Conservation (phyloP, 108 stramenopile genomes). For the Ochromonas danica region DNA sequence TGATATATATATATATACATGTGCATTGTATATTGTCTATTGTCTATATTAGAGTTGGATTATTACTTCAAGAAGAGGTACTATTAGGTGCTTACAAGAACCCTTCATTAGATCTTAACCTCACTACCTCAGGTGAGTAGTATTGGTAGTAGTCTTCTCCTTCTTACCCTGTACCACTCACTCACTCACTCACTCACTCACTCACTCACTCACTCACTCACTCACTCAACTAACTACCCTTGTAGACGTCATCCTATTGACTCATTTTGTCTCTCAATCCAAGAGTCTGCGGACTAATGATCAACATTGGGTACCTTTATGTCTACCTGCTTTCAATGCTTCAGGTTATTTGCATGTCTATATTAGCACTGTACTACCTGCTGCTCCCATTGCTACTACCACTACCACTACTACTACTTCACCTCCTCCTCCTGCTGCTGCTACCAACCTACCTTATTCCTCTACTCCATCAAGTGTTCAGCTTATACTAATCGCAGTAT, state of each 20-base stretch:
- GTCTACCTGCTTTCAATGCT: slow-evolving; percentile 28
- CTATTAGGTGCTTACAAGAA: background rate
- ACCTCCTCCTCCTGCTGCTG: background rate
- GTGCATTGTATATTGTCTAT: background rate
- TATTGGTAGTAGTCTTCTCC: no score
- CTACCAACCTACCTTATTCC: background rate
- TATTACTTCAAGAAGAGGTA: background rate
- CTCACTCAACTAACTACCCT: no score
- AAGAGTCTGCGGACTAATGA: background rate
- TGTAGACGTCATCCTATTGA: background rate
- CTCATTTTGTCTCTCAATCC: slow-evolving; percentile 18
- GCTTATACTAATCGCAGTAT: background rate
- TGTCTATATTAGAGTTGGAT: background rate
- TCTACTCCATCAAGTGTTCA: background rate
- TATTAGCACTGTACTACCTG: background rate
- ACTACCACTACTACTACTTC: background rate
- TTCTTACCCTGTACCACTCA: no score
- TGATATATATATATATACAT: background rate
- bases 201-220: no score
- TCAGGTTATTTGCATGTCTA: slow-evolving; percentile 26
- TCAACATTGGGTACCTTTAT: slow-evolving; percentile 28
- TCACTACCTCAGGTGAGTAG: no score
- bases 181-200: no score
- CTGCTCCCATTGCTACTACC: background rate
- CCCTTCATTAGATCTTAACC: background rate